Base-by-base conservation (phyloP, 2,329 filamentous ascomycete genomes). In the Claviceps pazoutovae region DNA sequence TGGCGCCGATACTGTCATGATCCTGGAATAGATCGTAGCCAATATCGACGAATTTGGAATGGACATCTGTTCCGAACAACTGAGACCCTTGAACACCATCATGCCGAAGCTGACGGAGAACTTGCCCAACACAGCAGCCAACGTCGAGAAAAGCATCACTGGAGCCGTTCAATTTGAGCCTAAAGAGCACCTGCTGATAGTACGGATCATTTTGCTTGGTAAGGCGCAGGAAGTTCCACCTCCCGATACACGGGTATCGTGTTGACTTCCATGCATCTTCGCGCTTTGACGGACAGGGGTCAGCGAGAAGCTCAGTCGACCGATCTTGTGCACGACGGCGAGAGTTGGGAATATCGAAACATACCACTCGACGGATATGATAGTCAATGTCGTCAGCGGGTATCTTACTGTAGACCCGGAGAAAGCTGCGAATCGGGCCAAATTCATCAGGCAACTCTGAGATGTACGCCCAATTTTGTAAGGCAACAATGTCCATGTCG, bases 11-110 rank as follows among this genome's bases (percentile, higher is more conserved):
- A 37, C 52, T 68, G n/a, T 66, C 59, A 26, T 71, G 70, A 55
- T 84, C 83, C 46, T 73, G 71, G 65, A 85, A 86, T 19, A 86
- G 68, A 51, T 83, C 78, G 61, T 82, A 80, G 30, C 79, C 79
- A n/a, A 78, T 62, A 11, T 78, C 69, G 50, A 80, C 68, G 56
- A 80, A 77, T n/a, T 65, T 66, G 19, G 67, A 57, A 44, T 73
- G 68, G 3, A 76, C 55, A 54, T 80, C 76, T 3, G 68, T 66
- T 17, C 74, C 76, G 53, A 72, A 72, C n/a, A 80, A 62, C 46
- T 72, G 70, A 16, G 66, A 60, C 5, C 70, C 65, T 23, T 71
- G 64, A 7, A 75, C 75, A 19, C 76, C 77, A 52, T 78, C 74
- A 49, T 66, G 64, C 11, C 70, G 66, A 30, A 77, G 68, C 57